phyloP scores from a whole-genome alignment of 768 basidiomycete species.

The Rhodocollybia butyracea region DNA sequence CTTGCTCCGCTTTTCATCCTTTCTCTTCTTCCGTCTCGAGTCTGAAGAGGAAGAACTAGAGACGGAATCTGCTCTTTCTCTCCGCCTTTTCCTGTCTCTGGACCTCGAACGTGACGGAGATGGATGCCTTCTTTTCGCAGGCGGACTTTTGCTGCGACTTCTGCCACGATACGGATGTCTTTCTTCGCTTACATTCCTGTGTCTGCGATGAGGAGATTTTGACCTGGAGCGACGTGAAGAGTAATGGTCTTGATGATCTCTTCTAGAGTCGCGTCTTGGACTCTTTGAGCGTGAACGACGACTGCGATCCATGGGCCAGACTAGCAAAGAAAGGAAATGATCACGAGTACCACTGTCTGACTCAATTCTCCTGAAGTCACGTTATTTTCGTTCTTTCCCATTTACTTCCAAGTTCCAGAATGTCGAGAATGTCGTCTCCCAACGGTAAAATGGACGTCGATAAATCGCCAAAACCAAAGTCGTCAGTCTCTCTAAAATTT shows the following conservation, averaged over 20 bases:
- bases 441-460: slow-evolving; percentile 64
- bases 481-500: slow-evolving; percentile 38
- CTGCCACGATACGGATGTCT: background rate
- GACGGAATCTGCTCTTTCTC: slow-evolving; percentile 28
- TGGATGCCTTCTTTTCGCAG: background rate
- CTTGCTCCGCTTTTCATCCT: slow-evolving; percentile 39
- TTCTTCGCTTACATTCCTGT: background rate
- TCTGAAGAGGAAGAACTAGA: slow-evolving; percentile 44
- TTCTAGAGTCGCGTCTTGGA: background rate
- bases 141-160: slow-evolving; percentile 6
- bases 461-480: slow-evolving; percentile 54
- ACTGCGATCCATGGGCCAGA: background rate
- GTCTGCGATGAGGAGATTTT: background rate
- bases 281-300: background rate
- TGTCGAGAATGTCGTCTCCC: slow-evolving; percentile 39
- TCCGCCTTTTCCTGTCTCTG: slow-evolving; percentile 20
- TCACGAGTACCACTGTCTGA: background rate
- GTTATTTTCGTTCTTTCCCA: no score
- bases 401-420: slow-evolving; percentile 3
- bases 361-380: no score
- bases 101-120: slow-evolving; percentile 28
- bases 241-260: background rate
- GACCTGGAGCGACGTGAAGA: slow-evolving; percentile 1
- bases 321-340: background rate
- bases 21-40: slow-evolving; percentile 45